Percentiles rank a stretch among this genome's conserved stretches.
These are phyloP conservation scores for Bathelium albidoporum DNA, from an alignment of 495 filamentous ascomycete genomes.

Conservation along the genomic window DNA sequence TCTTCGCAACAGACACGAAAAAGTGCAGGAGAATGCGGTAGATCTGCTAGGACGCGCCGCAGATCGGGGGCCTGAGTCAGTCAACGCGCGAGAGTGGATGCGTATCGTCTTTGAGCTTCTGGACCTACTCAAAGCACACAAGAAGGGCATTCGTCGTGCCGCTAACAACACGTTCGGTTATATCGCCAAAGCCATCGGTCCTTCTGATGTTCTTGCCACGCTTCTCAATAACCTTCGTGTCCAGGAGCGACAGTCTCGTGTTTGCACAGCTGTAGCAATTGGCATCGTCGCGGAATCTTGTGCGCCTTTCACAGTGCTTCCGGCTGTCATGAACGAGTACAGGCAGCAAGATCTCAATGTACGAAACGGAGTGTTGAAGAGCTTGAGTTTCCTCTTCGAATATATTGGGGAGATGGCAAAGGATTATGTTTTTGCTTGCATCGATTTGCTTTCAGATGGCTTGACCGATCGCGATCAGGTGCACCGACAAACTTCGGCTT, in stretches of 20 bases:
- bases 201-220: constrained; percentile 92
- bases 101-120: constrained; percentile 97
- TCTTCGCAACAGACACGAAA: constrained; percentile 95
- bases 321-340: constrained; percentile 99
- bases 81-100: constrained; percentile 99
- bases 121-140: constrained; percentile 99
- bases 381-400: constrained; percentile 93
- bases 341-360: constrained; percentile 97
- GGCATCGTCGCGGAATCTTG: constrained; percentile 99
- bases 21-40: constrained; percentile 99
- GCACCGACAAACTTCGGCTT: constrained; percentile 91
- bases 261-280: constrained; percentile 97
- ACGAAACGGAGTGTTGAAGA: constrained; percentile 96
- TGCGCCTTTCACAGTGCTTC: constrained; percentile 96
- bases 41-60: constrained; percentile 97
- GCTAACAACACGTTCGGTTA: constrained; percentile 99
- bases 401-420: constrained; percentile 99
- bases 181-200: constrained; percentile 98
- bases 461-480: constrained; percentile 98
- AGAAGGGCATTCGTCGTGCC: constrained; percentile 95
- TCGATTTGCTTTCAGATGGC: constrained; percentile 93
- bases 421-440: constrained; percentile 98
- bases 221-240: constrained; percentile 94
- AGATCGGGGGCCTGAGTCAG: constrained; percentile 88
- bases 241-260: constrained; percentile 93